phyloP scores from a whole-genome alignment of 2,329 filamentous ascomycete species.

The Thermoascus crustaceus region DNA sequence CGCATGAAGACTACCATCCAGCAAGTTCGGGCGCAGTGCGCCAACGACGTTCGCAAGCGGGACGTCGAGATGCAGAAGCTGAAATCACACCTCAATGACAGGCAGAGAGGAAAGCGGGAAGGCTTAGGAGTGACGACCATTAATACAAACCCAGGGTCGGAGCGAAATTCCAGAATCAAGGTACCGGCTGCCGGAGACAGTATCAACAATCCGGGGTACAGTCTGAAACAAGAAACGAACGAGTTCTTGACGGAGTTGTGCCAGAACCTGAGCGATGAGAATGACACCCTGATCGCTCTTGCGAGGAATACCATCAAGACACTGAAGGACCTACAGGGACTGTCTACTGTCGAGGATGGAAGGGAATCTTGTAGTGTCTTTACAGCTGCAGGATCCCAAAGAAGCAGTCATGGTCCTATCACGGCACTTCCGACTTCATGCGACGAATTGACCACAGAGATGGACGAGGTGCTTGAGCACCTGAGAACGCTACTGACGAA shows the following conservation, averaged over 20 bases:
- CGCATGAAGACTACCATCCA: slow-evolving; percentile 70
- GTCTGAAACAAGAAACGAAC: slow-evolving; percentile 77
- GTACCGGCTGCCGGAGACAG: slow-evolving; percentile 29
- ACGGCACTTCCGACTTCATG: slow-evolving; percentile 51
- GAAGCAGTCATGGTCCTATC: slow-evolving; percentile 19
- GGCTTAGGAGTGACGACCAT: slow-evolving; percentile 44
- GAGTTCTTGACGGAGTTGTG: slow-evolving; percentile 81
- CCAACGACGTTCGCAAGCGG: slow-evolving; percentile 82
- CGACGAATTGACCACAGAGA: slow-evolving; percentile 61
- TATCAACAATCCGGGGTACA: slow-evolving; percentile 53
- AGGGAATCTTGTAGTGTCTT: slow-evolving; percentile 24
- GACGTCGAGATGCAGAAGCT: slow-evolving; percentile 82
- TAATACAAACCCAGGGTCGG: slow-evolving; percentile 35
- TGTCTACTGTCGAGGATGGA: slow-evolving; percentile 25
- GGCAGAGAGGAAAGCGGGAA: slow-evolving; percentile 51
- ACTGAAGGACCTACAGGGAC: slow-evolving; percentile 53
- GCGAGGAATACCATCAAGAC: slow-evolving; percentile 63
- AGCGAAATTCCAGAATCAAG: slow-evolving; percentile 22
- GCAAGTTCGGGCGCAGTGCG: slow-evolving; percentile 78
- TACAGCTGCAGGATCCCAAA: slow-evolving; percentile 15
- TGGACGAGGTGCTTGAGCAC: slow-evolving; percentile 71
- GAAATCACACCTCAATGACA: slow-evolving; percentile 74
- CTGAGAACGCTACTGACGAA: slow-evolving; percentile 81
- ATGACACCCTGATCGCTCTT: slow-evolving; percentile 69
- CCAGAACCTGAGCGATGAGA: slow-evolving; percentile 80